Conservation (phyloP, 768 basidiomycete genomes). For the Mycena epipterygia region DNA sequence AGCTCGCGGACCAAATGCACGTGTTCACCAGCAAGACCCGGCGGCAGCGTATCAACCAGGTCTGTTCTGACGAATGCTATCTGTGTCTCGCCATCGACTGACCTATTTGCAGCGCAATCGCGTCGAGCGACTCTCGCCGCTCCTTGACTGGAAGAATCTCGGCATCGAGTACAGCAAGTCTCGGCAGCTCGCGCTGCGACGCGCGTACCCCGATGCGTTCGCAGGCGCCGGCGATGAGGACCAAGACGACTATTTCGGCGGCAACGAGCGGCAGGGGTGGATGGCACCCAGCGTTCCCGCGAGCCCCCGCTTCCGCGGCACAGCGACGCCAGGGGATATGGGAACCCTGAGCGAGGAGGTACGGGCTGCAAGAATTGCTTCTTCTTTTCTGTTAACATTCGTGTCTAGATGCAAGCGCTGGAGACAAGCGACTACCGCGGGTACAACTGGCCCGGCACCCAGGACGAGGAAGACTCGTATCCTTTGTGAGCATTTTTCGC, state of each 20-base stretch:
- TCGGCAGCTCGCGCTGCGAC: constrained; percentile 88
- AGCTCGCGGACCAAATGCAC: constrained; percentile 83
- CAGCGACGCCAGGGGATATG: constrained; percentile 94
- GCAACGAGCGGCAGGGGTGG: constrained; percentile 69
- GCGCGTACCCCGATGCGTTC: constrained; percentile 97
- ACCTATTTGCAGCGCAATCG: constrained; percentile 79
- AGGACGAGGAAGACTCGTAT: constrained; percentile 91
- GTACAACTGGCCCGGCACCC: constrained; percentile 67
- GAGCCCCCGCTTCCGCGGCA: constrained; percentile 87
- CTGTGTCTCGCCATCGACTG: not conserved
- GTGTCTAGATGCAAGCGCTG: constrained; percentile 84
- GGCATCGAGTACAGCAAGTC: constrained; percentile 98
- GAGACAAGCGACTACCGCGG: constrained; percentile 90
- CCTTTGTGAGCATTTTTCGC: constrained; percentile 72
- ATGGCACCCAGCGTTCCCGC: constrained; percentile 86
- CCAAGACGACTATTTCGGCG: constrained; percentile 60
- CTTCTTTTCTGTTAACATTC: not conserved
- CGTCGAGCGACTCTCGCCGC: constrained; percentile 92
- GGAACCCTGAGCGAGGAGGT: constrained; percentile 92
- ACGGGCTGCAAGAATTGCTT: constrained; percentile 28
- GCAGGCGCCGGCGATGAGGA: constrained; percentile 66
- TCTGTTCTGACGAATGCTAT: not conserved
- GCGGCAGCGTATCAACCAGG: constrained; percentile 94
- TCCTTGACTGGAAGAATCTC: constrained; percentile 98
- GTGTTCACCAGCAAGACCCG: constrained; percentile 85